Evolutionary conservation across 106 monocot species (phyloP).

Genomic region (Dioscorea dumetorum): DNA sequence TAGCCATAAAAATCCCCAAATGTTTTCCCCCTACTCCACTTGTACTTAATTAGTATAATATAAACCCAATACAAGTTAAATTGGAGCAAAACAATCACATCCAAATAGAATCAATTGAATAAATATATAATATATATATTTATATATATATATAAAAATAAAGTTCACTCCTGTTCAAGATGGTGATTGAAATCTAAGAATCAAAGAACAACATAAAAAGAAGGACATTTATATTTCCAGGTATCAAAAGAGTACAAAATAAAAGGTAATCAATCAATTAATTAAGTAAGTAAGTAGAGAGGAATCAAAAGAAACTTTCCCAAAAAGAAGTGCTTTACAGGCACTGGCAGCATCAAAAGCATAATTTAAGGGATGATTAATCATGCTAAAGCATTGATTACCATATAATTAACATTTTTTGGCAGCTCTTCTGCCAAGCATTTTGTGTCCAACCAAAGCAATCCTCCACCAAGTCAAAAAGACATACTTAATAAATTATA

Average conservation of each 20-base stretch:
- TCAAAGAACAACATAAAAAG: neutral
- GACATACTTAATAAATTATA: too few relatives aligned
- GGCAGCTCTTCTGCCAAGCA: conserved; percentile 12
- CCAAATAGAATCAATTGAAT: too few relatives aligned
- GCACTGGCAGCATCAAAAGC: neutral
- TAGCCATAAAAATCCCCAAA: too few relatives aligned
- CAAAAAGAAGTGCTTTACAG: neutral
- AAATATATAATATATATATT: too few relatives aligned
- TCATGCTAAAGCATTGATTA: conserved; percentile 12
- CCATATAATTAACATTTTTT: conserved; percentile 26
- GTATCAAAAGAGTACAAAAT: neutral
- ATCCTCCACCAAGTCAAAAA: conserved; percentile 1
- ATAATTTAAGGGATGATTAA: neutral
- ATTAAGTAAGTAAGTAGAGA: neutral
- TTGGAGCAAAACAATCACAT: too few relatives aligned
- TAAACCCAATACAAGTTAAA: too few relatives aligned
- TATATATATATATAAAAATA: neutral
- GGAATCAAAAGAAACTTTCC: neutral
- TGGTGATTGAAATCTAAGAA: neutral
- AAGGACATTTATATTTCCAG: neutral
- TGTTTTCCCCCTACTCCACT: too few relatives aligned
- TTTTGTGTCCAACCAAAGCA: neutral
- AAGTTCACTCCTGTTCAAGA: neutral
- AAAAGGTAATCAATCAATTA: neutral
- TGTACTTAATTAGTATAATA: too few relatives aligned